phyloP scores from a whole-genome alignment of 1,284 basidiomycete species.

The Cryptococcus floricola region DNA sequence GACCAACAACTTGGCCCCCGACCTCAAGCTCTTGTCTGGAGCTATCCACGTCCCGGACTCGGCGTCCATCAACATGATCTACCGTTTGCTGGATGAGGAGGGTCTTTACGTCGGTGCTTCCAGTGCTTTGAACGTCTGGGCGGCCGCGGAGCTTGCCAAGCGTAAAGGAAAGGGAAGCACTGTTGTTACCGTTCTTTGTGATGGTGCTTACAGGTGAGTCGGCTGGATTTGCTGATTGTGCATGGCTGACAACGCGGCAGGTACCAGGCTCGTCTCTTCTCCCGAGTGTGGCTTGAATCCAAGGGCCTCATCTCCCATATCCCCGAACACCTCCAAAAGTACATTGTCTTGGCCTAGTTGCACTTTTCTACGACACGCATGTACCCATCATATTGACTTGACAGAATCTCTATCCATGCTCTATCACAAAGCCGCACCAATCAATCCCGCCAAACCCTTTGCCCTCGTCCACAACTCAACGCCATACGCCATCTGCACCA shows the following conservation, averaged over 20 bases:
- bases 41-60: slow-evolving; percentile 84
- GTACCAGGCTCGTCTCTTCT: slow-evolving; percentile 94
- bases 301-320: slow-evolving; percentile 79
- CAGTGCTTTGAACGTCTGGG: slow-evolving; percentile 91
- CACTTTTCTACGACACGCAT: background rate
- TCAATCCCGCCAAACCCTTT: slow-evolving; percentile 31
- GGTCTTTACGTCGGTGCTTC: slow-evolving; percentile 96
- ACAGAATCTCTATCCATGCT: too few relatives aligned
- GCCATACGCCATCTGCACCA: slow-evolving; percentile 70
- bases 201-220: slow-evolving; percentile 77
- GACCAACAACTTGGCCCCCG: slow-evolving; percentile 86
- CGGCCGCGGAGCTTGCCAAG: slow-evolving; percentile 81
- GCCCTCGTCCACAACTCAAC: slow-evolving; percentile 46
- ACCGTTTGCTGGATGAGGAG: slow-evolving; percentile 85
- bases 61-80: slow-evolving; percentile 89
- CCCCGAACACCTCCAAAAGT: slow-evolving; percentile 76
- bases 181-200: slow-evolving; percentile 86
- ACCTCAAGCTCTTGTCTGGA: slow-evolving; percentile 74
- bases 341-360: slow-evolving; percentile 66
- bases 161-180: slow-evolving; percentile 74
- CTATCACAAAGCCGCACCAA: slow-evolving; percentile 14
- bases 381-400: background rate
- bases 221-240: background rate
- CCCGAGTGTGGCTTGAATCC: slow-evolving; percentile 83
- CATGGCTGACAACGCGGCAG: slow-evolving; percentile 21